Conservation (phyloP, 129 eudicot species). For the Solidago caesia region DNA sequence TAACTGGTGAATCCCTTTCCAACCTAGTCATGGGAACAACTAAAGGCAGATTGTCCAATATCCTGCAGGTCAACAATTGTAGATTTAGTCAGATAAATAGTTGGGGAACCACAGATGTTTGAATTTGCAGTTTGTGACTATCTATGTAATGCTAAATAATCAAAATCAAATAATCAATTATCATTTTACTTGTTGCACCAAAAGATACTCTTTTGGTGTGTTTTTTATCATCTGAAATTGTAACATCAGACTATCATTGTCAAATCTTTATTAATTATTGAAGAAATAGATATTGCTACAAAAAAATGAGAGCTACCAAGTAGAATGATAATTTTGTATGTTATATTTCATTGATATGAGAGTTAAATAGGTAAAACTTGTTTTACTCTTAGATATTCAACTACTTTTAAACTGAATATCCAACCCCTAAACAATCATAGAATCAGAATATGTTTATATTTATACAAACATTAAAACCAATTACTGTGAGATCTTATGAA, state of each 20-base stretch:
- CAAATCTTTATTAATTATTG: not conserved
- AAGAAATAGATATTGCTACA: not conserved
- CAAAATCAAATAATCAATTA: not conserved
- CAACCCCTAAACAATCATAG: not conserved
- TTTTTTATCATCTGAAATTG: not conserved
- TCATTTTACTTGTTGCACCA: not conserved
- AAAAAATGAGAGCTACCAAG: not conserved
- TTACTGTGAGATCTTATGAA: not conserved
- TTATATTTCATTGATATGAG: not conserved
- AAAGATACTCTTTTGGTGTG: not conserved
- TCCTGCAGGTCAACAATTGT: conserved; percentile 44
- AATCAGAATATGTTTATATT: not conserved
- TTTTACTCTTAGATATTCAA: not conserved
- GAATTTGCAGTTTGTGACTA: not conserved
- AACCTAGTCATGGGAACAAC: conserved; percentile 55
- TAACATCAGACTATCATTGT: not conserved
- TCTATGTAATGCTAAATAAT: not conserved
- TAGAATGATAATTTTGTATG: not conserved
- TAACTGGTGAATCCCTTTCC: conserved; percentile 39
- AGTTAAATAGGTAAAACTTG: not conserved
- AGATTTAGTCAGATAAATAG: conserved; percentile 6
- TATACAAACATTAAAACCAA: not conserved
- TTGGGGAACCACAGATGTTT: not conserved
- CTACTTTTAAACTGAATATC: not conserved
- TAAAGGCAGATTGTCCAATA: conserved; percentile 75